A percentile compares a stretch with the other conserved stretches of the same genome.
Evolutionary conservation across 1,284 basidiomycete genomes (phyloP).

Genomic region (Schizopora paradoxa): DNA sequence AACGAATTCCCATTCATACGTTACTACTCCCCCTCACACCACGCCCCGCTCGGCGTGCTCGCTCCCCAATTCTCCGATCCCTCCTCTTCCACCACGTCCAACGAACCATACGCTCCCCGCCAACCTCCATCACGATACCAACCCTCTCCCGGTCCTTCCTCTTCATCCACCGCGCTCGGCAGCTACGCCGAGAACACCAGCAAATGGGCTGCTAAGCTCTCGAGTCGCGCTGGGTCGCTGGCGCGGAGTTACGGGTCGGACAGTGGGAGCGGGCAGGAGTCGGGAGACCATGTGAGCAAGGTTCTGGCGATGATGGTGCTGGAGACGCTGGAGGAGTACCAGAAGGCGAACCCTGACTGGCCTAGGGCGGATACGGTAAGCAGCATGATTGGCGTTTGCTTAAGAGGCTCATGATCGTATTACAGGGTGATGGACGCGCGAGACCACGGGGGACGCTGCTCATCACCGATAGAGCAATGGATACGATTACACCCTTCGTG

Average conservation of each 20-base stretch:
- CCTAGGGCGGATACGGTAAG: too few species aligned
- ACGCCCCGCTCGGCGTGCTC: slow-evolving; percentile 83
- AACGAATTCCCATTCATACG: slow-evolving; percentile 94
- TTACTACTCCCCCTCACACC: slow-evolving; percentile 85
- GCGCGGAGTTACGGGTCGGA: slow-evolving; percentile 60
- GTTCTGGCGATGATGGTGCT: slow-evolving; percentile 82
- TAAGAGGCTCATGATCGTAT: slow-evolving; percentile 8
- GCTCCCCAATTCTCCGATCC: slow-evolving; percentile 47
- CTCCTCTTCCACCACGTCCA: slow-evolving; percentile 47
- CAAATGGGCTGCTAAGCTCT: slow-evolving; percentile 71
- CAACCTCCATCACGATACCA: too few species aligned
- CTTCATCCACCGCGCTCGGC: too few species aligned
- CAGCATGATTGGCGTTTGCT: slow-evolving; percentile 39
- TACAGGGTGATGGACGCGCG: slow-evolving; percentile 16
- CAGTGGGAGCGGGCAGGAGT: slow-evolving; percentile 32
- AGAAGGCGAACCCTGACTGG: slow-evolving; percentile 80
- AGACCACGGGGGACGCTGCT: slow-evolving; percentile 80
- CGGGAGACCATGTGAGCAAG: slow-evolving; percentile 71
- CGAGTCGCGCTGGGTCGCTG: slow-evolving; percentile 58
- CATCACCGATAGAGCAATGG: slow-evolving; percentile 95
- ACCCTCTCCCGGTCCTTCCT: slow-evolving; percentile 54
- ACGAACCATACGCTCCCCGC: slow-evolving; percentile 44
- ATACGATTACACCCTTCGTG: slow-evolving; percentile 83
- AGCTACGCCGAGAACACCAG: slow-evolving; percentile 55
- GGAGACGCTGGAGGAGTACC: slow-evolving; percentile 77